Evolutionary conservation across 208 protist genomes (phyloP).

Genomic region (Wallacemonas sp.): DNA sequence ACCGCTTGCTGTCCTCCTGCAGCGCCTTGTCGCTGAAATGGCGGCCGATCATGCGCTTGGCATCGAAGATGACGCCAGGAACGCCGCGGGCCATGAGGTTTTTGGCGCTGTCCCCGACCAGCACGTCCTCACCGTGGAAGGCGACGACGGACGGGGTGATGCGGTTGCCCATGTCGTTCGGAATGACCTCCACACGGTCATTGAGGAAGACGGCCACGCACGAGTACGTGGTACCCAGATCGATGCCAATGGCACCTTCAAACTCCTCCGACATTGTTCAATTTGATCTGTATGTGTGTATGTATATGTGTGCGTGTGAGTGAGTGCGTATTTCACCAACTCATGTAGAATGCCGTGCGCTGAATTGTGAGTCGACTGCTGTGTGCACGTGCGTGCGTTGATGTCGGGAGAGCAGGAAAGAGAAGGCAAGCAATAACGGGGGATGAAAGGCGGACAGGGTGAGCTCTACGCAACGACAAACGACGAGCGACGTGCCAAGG

Average conservation of each 20-base stretch:
- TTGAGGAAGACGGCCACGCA: slow-evolving; percentile 93
- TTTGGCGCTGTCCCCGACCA: slow-evolving; percentile 96
- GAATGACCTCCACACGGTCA: slow-evolving; percentile 94
- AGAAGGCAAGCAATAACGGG: no score
- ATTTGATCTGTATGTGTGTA: slow-evolving; percentile 6
- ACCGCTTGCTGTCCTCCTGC: slow-evolving; percentile 91
- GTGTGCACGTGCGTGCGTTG: no score
- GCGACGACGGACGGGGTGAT: slow-evolving; percentile 99
- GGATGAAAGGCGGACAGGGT: no score
- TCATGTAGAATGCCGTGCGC: no score
- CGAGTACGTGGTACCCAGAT: slow-evolving; percentile 96
- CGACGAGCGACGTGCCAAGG: no score
- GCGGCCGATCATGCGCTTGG: slow-evolving; percentile 96
- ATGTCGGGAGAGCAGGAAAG: no score
- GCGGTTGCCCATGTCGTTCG: slow-evolving; percentile 99
- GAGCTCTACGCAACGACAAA: no score
- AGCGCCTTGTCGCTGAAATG: slow-evolving; percentile 85
- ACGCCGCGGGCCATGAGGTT: slow-evolving; percentile 91
- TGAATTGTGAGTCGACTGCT: no score
- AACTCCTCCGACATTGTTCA: slow-evolving; percentile 30
- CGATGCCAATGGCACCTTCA: slow-evolving; percentile 86
- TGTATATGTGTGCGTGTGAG: slow-evolving; percentile 10
- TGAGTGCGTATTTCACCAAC: background rate
- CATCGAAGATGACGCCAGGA: slow-evolving; percentile 93
- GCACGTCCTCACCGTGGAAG: slow-evolving; percentile 95